Conservation (phyloP, 2,329 filamentous ascomycete species). For the Aspergillus versicolor region DNA sequence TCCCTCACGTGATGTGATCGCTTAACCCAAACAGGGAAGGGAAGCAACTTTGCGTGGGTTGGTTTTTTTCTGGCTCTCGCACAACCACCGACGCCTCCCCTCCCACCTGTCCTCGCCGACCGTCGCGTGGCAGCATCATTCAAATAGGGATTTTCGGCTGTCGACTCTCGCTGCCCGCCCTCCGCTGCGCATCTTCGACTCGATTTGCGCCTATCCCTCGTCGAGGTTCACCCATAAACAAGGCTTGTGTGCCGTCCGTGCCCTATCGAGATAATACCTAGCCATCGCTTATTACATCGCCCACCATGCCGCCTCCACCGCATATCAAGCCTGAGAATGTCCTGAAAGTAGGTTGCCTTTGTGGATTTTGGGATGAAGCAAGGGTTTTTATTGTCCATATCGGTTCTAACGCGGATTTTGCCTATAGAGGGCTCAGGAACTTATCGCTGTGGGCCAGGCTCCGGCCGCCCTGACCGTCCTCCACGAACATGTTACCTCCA, state of each 20-base stretch:
- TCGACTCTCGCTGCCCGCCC: constrained; percentile 30
- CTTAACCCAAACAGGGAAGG: constrained; percentile 38
- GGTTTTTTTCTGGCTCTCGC: constrained; percentile 37
- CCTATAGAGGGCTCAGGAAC: constrained; percentile 80
- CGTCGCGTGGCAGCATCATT: constrained; percentile 38
- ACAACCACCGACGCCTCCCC: constrained; percentile 26
- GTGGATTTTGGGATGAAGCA: constrained; percentile 1
- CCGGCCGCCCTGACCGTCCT: constrained; percentile 89
- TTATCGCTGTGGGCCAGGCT: constrained; percentile 94
- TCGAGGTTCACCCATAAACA: constrained; percentile 1
- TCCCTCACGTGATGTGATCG: constrained; percentile 33
- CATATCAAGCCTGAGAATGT: constrained; percentile 99
- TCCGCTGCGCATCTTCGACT: constrained; percentile 24
- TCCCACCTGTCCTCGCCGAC: constrained; percentile 27
- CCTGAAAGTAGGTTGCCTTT: constrained; percentile 63
- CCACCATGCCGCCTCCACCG: constrained; percentile 85
- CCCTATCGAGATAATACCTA: constrained; percentile 8
- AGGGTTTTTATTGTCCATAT: not conserved
- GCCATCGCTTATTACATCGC: constrained; percentile 28
- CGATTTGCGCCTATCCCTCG: constrained; percentile 14
- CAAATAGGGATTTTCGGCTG: constrained; percentile 21
- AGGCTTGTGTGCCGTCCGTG: constrained; percentile 16
- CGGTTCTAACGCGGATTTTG: constrained; percentile 18
- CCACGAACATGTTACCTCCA: constrained; percentile 98
- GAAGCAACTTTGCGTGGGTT: constrained; percentile 9